A percentile compares a stretch with the other conserved stretches of the same genome.
These are phyloP conservation scores for Oryza officinalis DNA, from an alignment of 176 grass and related monocot genomes.

Conservation along the genomic window DNA sequence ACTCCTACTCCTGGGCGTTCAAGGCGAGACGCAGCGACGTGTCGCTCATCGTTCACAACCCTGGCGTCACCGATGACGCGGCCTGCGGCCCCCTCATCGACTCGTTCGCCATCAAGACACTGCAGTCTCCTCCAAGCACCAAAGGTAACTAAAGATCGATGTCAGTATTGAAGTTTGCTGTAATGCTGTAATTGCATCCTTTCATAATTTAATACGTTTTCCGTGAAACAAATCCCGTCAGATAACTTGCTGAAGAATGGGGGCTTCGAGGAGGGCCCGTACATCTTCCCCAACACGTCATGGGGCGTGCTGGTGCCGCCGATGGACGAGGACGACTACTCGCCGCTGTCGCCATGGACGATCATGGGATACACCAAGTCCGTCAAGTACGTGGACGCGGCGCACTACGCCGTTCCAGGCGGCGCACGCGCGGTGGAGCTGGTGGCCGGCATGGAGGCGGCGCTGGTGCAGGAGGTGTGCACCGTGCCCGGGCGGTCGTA, in stretches of 20 bases:
- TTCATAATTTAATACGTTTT: not conserved
- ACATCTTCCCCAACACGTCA: constrained; percentile 42
- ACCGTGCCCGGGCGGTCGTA: constrained; percentile 44
- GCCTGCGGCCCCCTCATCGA: constrained; percentile 64
- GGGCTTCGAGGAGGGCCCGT: constrained; percentile 70
- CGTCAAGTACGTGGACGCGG: constrained; percentile 63
- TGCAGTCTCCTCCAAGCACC: constrained; percentile 23
- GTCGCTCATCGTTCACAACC: constrained; percentile 50
- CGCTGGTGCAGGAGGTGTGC: constrained; percentile 56
- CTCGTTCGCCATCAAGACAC: constrained; percentile 33
- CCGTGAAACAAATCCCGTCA: not conserved
- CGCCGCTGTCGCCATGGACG: constrained; percentile 54
- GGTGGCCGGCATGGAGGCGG: constrained; percentile 52
- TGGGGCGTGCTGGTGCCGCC: constrained; percentile 69
- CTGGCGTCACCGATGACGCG: constrained; percentile 42
- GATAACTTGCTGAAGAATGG: constrained; percentile 60
- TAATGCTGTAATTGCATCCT: not conserved
- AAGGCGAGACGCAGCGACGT: not conserved
- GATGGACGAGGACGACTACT: constrained; percentile 60
- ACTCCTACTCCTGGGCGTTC: constrained; percentile 68
- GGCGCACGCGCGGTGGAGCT: constrained; percentile 65
- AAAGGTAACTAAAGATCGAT: constrained; percentile 26
- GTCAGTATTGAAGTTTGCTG: not conserved
- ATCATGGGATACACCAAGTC: constrained; percentile 50
- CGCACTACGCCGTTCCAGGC: constrained; percentile 57